These are phyloP conservation scores for Sporobolomyces roseus DNA, from an alignment of 768 basidiomycete species.

Conservation along the genomic window DNA sequence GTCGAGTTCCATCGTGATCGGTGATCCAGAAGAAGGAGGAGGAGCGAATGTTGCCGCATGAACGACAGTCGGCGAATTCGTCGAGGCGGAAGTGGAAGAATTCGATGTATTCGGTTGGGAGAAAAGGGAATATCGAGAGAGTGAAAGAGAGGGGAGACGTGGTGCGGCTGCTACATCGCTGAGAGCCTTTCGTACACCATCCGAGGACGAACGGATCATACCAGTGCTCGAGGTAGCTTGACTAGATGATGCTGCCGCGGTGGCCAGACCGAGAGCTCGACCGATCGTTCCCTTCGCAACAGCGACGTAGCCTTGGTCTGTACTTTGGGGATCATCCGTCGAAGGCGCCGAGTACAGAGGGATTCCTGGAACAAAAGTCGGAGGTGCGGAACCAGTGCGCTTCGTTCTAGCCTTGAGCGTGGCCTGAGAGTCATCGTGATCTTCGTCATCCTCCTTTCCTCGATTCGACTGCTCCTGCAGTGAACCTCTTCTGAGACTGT, in stretches of 20 bases:
- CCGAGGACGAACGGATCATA: conserved; percentile 17
- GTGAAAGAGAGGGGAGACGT: conserved; percentile 13
- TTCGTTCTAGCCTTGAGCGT: neutral
- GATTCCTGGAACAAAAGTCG: conserved; percentile 20
- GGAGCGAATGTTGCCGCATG: conserved; percentile 1
- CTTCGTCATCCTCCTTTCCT: neutral
- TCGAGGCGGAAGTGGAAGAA: conserved; percentile 20
- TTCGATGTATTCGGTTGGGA: conserved; percentile 21
- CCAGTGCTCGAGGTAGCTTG: neutral
- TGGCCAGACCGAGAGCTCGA: conserved; percentile 38
- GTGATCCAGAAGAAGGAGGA: neutral
- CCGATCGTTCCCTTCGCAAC: conserved; percentile 33
- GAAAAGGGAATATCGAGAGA: conserved; percentile 30
- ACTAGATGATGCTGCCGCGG: neutral
- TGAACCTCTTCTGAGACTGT: no score
- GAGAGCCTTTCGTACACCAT: conserved; percentile 6
- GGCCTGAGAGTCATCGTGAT: neutral
- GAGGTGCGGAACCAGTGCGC: neutral
- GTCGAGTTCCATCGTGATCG: conserved; percentile 31
- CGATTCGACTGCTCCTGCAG: no score
- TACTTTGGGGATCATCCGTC: neutral
- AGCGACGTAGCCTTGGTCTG: conserved; percentile 24
- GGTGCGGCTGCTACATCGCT: conserved; percentile 8
- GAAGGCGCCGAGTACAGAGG: conserved; percentile 26
- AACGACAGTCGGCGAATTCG: neutral